Percentiles rank a stretch among this genome's conserved stretches.
These are phyloP conservation scores for Epicoccum nigrum DNA, from an alignment of 2,329 filamentous ascomycete species.

Conservation along the genomic window DNA sequence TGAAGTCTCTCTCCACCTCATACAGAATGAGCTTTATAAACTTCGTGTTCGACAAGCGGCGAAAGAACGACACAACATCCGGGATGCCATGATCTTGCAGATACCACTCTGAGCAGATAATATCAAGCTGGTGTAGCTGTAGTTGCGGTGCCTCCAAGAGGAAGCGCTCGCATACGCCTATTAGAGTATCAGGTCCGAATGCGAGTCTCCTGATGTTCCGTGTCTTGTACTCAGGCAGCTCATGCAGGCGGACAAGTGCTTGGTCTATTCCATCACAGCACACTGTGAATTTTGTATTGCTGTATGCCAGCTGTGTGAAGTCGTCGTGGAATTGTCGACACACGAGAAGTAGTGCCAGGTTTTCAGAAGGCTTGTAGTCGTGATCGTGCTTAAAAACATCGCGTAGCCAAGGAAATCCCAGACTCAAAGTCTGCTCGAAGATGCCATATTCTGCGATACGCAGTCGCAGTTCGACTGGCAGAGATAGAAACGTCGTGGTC, in stretches of 20 bases:
- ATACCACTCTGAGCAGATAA: too few species aligned
- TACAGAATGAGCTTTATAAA: conserved; percentile 45
- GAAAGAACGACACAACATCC: conserved; percentile 36
- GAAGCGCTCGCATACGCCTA: background rate
- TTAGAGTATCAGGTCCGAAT: conserved; percentile 21
- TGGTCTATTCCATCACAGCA: conserved; percentile 20
- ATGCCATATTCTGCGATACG: conserved; percentile 38
- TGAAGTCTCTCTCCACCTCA: background rate
- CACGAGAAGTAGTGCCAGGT: conserved; percentile 44
- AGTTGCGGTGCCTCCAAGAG: conserved; percentile 40
- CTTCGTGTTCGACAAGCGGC: conserved; percentile 42
- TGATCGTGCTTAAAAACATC: background rate
- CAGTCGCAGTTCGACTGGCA: conserved; percentile 48
- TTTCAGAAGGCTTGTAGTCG: conserved; percentile 16
- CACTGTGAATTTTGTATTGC: conserved; percentile 45
- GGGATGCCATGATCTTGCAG: too few species aligned
- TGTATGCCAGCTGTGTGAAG: conserved; percentile 43
- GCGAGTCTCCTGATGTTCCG: conserved; percentile 39
- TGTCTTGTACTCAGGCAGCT: conserved; percentile 9
- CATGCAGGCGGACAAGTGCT: background rate
- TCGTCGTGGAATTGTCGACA: conserved; percentile 49
- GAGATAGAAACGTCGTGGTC: conserved; percentile 25
- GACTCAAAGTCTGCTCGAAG: conserved; percentile 25
- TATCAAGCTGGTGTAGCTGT: conserved; percentile 33
- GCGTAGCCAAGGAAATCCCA: background rate